Conservation (phyloP, 352 stramenopile species). For the Phytophthora tentaculata region DNA sequence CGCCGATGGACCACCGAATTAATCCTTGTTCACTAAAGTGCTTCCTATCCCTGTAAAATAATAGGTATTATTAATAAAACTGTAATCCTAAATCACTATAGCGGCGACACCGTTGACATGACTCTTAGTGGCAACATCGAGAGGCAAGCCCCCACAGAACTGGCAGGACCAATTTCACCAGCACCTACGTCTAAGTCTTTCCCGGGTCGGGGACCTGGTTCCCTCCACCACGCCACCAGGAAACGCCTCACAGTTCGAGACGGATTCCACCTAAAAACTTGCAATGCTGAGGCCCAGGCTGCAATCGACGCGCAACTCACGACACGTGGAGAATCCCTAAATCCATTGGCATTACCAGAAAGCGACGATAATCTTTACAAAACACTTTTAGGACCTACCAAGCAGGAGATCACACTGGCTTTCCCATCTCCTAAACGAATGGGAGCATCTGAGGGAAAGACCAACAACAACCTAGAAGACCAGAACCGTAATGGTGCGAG, state of each 20-base stretch:
- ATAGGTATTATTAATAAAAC: too few species aligned
- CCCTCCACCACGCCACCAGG: conserved; percentile 7
- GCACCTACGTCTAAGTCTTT: background rate
- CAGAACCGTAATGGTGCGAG: conserved; percentile 2
- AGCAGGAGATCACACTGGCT: conserved; percentile 10
- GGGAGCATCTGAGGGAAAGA: background rate
- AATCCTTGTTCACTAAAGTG: too few species aligned
- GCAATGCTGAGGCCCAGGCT: conserved; percentile 53
- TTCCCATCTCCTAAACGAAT: background rate
- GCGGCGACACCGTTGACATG: too few species aligned
- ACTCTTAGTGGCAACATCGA: conserved; percentile 1
- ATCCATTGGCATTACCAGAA: conserved; percentile 2
- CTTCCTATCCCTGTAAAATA: too few species aligned
- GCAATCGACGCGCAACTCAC: conserved; percentile 51
- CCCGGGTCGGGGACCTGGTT: background rate
- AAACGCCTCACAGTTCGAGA: conserved; percentile 73
- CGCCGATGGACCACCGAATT: too few species aligned
- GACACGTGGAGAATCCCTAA: background rate
- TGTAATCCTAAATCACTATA: too few species aligned
- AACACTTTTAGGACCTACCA: conserved; percentile 11
- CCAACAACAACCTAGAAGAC: conserved; percentile 25
- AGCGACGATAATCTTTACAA: background rate
- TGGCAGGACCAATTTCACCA: background rate
- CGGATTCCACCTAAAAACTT: conserved; percentile 71
- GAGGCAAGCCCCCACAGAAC: background rate